Evolutionary conservation across 441 rosid species (phyloP), one percentile per base, ranked within the genome.

Genomic region (Populus hybrid): DNA sequence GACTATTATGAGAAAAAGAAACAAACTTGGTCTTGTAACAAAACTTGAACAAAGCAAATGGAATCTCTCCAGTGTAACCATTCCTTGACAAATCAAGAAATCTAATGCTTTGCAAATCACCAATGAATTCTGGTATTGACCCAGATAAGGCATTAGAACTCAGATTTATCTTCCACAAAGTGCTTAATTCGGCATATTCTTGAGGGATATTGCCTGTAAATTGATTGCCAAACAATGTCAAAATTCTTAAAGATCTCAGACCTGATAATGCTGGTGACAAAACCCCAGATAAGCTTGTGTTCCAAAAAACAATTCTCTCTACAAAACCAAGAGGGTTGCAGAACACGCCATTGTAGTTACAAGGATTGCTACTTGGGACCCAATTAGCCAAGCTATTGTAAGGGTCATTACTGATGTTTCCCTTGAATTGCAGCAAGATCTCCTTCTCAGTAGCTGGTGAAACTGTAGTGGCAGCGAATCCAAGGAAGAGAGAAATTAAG

Each of bases 31-130:
- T 92, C 86, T 88, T 92, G 84, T 82, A 81, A 59, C 99, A 95
- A 63, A 80, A 64, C 82, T 82, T 88, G 80, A 95, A 93, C 88
- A 93, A 82, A 80, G 86, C 83, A 69, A 69, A 85, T 7, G 97
- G 97, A 76, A 93, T 89, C 79, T 84, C 85, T 24, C 95, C 97
- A 63, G 57, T 42, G 74, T 86, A 92, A 57, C 84, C 88, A 86
- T 95, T 95, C 75, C 79, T 88, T 65, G 99, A 95, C 86, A 95
- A 88, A 84, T 95, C 99, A 36, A 95, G 95, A 80, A 95, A 90
- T 87, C 99, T 86, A 73, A 95, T 88, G 71, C 81, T 93, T 64
- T 88, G 92, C 72, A 95, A 86, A 38, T 86, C 92, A 59, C 98
- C 98, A 57, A 95, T 77, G 78, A 95, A 95, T 82, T 90, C 97